Base-by-base conservation (phyloP, 2,329 filamentous ascomycete genomes). In the Sclerotinia sclerotiorum region DNA sequence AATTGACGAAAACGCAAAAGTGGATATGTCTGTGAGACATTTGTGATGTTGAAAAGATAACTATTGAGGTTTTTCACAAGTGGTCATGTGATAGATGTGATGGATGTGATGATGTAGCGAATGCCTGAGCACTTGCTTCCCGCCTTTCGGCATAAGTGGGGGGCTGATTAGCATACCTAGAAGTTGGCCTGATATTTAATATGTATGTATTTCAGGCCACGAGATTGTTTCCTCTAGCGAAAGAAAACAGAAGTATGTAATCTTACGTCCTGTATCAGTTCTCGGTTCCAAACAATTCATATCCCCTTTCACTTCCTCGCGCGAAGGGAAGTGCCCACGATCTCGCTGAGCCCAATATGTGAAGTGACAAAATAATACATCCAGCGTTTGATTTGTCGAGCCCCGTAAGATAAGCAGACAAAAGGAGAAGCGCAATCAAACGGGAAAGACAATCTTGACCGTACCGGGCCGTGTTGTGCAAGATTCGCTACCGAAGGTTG, bases 401-500 rank as follows among this genome's bases (percentile, higher is more conserved):
- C n/a, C 10, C 35, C 44, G 27, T 35, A 24, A 58, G 46, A 63
- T 17, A 51, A 15, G n/a, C 21, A 15, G 44, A 27, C 5, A 15
- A 62, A 51, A 39, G 60, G 60, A 63, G 29, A 51, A 39, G 32
- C n/a, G 46, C 32, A 63, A 63, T 39, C 19, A 39, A 62, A 46
- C 60, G 29, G 60, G 46, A 61, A 60, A 39, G 21, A 29, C 19
- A 17, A 19, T 61, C 27, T 24, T 51, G 29, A 24, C 4, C 29
- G 60, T 27, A 17, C 60, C 60, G 46, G 60, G 60, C 46, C 46
- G 60, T 21, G 46, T 62, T 7, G 60, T 39, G 51, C 46, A 62
- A 27, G 46, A 62, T 51, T 62, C 60, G 46, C 60, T 62, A 62
- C 58, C 58, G 58, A 51, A 17, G 58, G 58, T 27, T 61, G 17